Conservation (phyloP, 148 eudicot species). For the Gaultheria prostrata region DNA sequence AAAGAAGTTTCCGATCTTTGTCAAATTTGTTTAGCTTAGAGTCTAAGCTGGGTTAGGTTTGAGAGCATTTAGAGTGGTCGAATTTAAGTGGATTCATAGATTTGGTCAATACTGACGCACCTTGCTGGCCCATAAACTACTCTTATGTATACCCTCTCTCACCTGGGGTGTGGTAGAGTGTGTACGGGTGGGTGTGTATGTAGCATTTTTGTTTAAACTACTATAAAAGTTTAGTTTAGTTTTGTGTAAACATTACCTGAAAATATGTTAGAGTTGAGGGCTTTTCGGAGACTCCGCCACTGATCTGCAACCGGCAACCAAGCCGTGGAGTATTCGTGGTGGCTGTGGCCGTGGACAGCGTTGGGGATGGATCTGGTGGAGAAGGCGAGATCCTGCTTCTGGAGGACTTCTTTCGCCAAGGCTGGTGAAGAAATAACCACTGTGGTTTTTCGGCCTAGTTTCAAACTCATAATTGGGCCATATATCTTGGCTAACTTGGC, state of each 20-base stretch:
- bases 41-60: too few relatives aligned
- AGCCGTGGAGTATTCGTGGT: neutral
- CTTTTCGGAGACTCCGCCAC: neutral
- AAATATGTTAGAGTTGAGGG: neutral
- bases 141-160: too few relatives aligned
- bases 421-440: constrained; percentile 17
- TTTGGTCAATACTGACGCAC: too few relatives aligned
- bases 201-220: too few relatives aligned
- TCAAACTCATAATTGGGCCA: constrained; percentile 20
- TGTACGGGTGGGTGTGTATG: too few relatives aligned
- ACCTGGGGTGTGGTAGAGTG: too few relatives aligned
- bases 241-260: neutral
- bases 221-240: too few relatives aligned
- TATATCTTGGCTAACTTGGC: constrained; percentile 20
- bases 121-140: too few relatives aligned
- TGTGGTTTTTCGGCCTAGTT: constrained; percentile 16
- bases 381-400: neutral
- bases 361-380: neutral
- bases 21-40: too few relatives aligned
- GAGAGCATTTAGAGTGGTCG: too few relatives aligned
- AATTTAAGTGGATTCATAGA: too few relatives aligned
- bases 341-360: neutral
- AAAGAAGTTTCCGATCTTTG: too few relatives aligned
- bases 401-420: constrained; percentile 12
- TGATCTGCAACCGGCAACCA: neutral